A percentile compares a stretch with the other conserved stretches of the same genome.
phyloP scores from a whole-genome alignment of 306 rosid genomes.

The Begonia loranthoides region DNA sequence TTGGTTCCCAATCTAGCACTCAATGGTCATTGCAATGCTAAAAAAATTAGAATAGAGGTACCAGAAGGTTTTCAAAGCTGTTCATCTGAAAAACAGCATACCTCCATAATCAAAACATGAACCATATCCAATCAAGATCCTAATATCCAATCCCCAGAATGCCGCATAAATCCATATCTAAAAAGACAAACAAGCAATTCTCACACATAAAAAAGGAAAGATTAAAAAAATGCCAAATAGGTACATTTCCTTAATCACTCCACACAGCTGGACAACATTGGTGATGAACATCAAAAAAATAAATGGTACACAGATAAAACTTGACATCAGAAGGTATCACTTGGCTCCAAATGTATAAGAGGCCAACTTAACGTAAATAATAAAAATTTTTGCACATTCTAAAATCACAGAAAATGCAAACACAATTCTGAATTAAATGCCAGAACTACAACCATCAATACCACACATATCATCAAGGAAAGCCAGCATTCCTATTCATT shows the following conservation, averaged over 20 bases:
- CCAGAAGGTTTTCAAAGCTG: constrained; percentile 78
- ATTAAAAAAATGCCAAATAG: neutral
- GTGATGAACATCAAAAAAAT: no score
- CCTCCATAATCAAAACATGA: constrained; percentile 92
- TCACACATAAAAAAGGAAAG: constrained; percentile 57
- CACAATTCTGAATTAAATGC: no score
- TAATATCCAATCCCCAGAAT: constrained; percentile 92
- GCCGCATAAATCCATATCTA: constrained; percentile 94
- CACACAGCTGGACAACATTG: no score
- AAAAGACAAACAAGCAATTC: constrained; percentile 53
- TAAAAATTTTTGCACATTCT: no score
- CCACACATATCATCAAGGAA: no score
- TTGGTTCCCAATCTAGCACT: constrained; percentile 98
- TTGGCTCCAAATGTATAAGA: no score
- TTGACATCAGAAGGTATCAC: no score
- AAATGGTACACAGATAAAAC: no score
- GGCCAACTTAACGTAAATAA: no score
- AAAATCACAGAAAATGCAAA: no score
- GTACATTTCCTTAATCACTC: neutral
- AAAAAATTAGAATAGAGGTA: constrained; percentile 85
- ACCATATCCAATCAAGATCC: constrained; percentile 98
- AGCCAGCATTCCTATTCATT: no score
- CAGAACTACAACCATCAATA: no score
- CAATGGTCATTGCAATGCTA: constrained; percentile 90
- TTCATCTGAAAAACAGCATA: constrained; percentile 94